Base-by-base conservation (phyloP, 202 grass and related monocot genomes). In the Schoenoplectus tabernaemontani region DNA sequence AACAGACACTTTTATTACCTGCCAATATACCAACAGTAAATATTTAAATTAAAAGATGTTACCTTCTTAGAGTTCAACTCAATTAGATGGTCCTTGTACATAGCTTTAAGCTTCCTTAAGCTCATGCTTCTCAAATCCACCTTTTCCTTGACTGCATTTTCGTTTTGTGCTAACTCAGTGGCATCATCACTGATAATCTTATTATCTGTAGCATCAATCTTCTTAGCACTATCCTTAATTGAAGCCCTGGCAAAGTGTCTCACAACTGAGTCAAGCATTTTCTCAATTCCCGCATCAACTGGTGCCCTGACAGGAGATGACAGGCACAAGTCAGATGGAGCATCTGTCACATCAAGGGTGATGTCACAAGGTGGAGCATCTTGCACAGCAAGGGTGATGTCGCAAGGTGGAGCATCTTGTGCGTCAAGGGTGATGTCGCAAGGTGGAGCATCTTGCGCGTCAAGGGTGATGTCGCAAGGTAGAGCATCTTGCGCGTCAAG, bases 61-160 rank as follows among this genome's bases (percentile, higher is more conserved):
- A 44, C 15, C 33, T 46, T 88, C 15, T 70, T 15, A 77, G 82
- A 63, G 72, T 58, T 78, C 7, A 69, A 2, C 19, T 50, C 56
- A 24, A 51, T 80, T 23, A 91, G 64, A 51, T 1, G 13, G 1
- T 87, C 72, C 82, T 87, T 97, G 39, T 69, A 84, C 10, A 76
- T 57, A 5, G 39, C 20, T 53, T 64, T 86, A 44, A 97, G 91
- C 87, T 90, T 90, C 59, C 87, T 91, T 24, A 93, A 15, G 84
- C 93, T 97, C 85, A 67, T 81, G 22, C 1, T 20, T 0, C 22
- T 1, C 79, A 74, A 69, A 57, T 87, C 57, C 59, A 59, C 72
- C 24, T 17, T 50, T 53, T 70, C 87, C 51, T 75, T 74, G 12
- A 51, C 78, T 19, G 30, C 20, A 43, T 82, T 66, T 66, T 82